These are phyloP conservation scores for Narthecium ossifragum DNA, from an alignment of 106 monocot genomes.

Conservation along the genomic window DNA sequence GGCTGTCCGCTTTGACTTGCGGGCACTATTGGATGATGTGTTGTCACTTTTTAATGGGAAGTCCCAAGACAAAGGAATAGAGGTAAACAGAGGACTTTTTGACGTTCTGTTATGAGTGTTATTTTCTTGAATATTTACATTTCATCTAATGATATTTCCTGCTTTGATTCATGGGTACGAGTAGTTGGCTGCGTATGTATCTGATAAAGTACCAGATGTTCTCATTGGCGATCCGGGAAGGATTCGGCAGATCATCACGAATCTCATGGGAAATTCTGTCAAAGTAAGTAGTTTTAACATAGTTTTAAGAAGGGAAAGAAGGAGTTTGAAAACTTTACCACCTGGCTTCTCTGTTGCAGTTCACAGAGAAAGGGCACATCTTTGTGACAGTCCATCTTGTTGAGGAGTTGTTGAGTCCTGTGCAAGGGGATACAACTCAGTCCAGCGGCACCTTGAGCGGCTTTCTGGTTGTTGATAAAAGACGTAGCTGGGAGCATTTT, in stretches of 20 bases:
- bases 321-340: not conserved
- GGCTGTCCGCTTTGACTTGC: slow-evolving; percentile 73
- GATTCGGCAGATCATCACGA: slow-evolving; percentile 92
- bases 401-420: slow-evolving; percentile 60
- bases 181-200: slow-evolving; percentile 93
- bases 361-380: slow-evolving; percentile 96
- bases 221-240: slow-evolving; percentile 88
- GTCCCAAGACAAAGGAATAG: slow-evolving; percentile 93
- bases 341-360: slow-evolving; percentile 28
- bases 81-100: slow-evolving; percentile 39
- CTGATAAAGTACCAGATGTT: slow-evolving; percentile 75
- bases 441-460: slow-evolving; percentile 58
- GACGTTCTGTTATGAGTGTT: not conserved
- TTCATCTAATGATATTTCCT: not conserved
- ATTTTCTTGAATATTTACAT: not conserved
- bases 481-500: slow-evolving; percentile 63
- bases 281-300: slow-evolving; percentile 48
- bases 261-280: slow-evolving; percentile 93
- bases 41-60: slow-evolving; percentile 91
- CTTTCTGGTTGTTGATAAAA: slow-evolving; percentile 55
- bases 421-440: slow-evolving; percentile 32
- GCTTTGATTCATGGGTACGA: not conserved
- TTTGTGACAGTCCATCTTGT: slow-evolving; percentile 80
- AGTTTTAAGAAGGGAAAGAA: too few species aligned
- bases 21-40: slow-evolving; percentile 78